phyloP scores from a whole-genome alignment of 257 asterid genomes.

The Rhazya stricta region DNA sequence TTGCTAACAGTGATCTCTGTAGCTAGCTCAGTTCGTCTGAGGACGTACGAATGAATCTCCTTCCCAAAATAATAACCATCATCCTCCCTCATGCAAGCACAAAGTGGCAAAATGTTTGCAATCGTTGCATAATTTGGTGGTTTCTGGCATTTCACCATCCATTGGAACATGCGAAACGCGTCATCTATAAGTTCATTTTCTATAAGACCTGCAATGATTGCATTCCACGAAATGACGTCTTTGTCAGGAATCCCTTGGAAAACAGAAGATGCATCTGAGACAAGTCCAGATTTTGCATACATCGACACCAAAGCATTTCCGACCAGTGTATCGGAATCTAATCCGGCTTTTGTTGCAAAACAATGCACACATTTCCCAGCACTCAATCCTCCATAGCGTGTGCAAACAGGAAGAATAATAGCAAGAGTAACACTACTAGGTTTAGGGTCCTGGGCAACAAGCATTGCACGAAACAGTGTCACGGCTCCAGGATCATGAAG shows the following conservation, averaged over 20 bases:
- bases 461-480: slow-evolving; percentile 44
- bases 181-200: slow-evolving; percentile 48
- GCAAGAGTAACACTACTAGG: slow-evolving; percentile 63
- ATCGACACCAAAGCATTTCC: slow-evolving; percentile 73
- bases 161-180: slow-evolving; percentile 45
- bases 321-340: slow-evolving; percentile 63
- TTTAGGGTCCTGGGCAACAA: slow-evolving; percentile 29
- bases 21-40: slow-evolving; percentile 47
- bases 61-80: slow-evolving; percentile 37
- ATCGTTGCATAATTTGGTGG: slow-evolving; percentile 71
- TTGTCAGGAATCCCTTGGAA: slow-evolving; percentile 54
- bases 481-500: slow-evolving; percentile 43
- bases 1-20: slow-evolving; percentile 42
- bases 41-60: slow-evolving; percentile 60
- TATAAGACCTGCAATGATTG: slow-evolving; percentile 64
- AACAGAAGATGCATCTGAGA: slow-evolving; percentile 48
- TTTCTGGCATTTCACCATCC: slow-evolving; percentile 43
- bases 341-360: slow-evolving; percentile 53
- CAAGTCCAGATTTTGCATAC: slow-evolving; percentile 67
- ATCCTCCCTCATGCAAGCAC: slow-evolving; percentile 39
- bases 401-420: slow-evolving; percentile 58
- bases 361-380: slow-evolving; percentile 55
- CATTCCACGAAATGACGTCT: slow-evolving; percentile 81
- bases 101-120: slow-evolving; percentile 52
- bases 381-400: slow-evolving; percentile 39